Evolutionary conservation across 352 stramenopile species (phyloP), one percentile per base, ranked within the genome.

Genomic region (Thalassiosira exigua): DNA sequence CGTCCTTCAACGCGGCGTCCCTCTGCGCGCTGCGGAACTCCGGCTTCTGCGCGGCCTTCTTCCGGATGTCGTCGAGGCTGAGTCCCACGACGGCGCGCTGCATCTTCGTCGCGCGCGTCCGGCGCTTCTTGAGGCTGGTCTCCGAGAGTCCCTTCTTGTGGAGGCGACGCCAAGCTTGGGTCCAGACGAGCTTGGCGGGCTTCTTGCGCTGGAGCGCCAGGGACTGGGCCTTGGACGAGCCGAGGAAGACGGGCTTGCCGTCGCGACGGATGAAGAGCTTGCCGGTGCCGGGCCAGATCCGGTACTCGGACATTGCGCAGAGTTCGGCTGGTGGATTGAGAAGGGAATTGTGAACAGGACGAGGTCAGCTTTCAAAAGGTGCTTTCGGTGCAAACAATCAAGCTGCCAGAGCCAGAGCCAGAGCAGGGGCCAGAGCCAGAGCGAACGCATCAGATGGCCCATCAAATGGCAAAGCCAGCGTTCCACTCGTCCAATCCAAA

Each of bases 121-220:
- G 95, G 60, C 89, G 73, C 86, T 96, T 94, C 84, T 93, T 93
- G 22, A 82, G 73, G 77, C 78, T 86, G 32, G 82, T 90, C 74
- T 94, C 92, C 33, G 95, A 94, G 83, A 98, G 97, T 84, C 98
- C 96, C 95, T 99, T 99, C 94, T 99, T 99, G 96, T 99, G 98
- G 89, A 98, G 96, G 83, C 96, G 95, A 85, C 97, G 95, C 97
- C 97, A 99, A 70, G 91, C 89, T 62, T 94, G 90, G 50, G 98
- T 99, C 98, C 98, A 99, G 69, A 98, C 95, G 73, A 99, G 97
- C 91, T 99, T 99, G 59, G 97, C 98, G 42, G 98, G 95, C 94
- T 99, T 99, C 94, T 99, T 99, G 84, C 96, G 93, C 92, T 99
- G 97, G 84, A 98, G 82, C 81, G 98, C 98, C 54, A 99, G 92